Evolutionary conservation across 805 yeast species (phyloP), one percentile per base, ranked within the genome.

Genomic region (Monosporozyma servazzii): DNA sequence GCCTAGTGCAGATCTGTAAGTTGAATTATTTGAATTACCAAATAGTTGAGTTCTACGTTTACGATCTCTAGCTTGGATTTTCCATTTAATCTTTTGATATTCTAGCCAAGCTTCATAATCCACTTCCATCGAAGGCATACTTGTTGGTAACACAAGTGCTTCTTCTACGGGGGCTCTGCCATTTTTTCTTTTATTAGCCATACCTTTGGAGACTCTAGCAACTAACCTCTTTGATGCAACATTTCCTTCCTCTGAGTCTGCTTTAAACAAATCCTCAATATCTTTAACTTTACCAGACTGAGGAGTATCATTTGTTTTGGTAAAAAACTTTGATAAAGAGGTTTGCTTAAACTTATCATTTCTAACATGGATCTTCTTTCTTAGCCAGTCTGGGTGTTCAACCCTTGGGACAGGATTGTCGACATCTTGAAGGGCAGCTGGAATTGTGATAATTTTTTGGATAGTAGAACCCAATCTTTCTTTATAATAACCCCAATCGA

Each of bases 341-440:
- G 81, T 74, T 67, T 91, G 98, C 61, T 86, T 86, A 61, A 78
- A 74, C 52, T 77, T 79, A 63, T 87, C 91, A 50, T 80, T 80
- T 51, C 74, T 78, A 5, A 70, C 70, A 2, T 76, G 74, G 50
- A 91, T 80, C 53, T 77, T 78, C 58, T 76, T 82, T 53, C 75
- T 77, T 51, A 93, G 73, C 99, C 99, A 93, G 30, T 84, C 93
- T 0, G 99, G 99, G 62, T 91, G 97, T 3, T 79, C 79, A 6
- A 95, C 91, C 58, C 97, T 75, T 5, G 97, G 97, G 44, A 95
- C 97, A 0, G 99, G 99, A 61, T 93, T 95, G 13, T 74, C 69
- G 17, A 91, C 79, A 49, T 81, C 80, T 70, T 93, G 99, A 50
- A 91, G 73, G 5, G 97, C 98, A 4, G 99, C 99, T 2, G 99